phyloP scores from a whole-genome alignment of 164 flowering plant species.

The Berberis vulgaris region DNA sequence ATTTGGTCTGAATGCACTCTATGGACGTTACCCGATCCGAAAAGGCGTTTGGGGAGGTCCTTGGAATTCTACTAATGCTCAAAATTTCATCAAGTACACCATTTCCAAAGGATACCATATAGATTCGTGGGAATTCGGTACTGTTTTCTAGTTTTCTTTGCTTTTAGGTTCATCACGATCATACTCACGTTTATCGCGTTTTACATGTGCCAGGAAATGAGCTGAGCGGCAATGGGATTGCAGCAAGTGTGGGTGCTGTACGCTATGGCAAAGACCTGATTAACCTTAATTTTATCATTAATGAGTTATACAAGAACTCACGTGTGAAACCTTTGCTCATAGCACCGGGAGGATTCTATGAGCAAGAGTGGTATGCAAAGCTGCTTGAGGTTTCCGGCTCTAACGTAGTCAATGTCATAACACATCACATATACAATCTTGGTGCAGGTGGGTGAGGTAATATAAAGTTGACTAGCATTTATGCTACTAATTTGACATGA shows the following conservation, averaged over 20 bases:
- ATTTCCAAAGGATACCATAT: slow-evolving; percentile 48
- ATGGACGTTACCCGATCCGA: slow-evolving; percentile 33
- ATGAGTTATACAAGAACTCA: slow-evolving; percentile 28
- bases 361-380: slow-evolving; percentile 41
- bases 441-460: slow-evolving; percentile 47
- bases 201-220: slow-evolving; percentile 50
- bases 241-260: slow-evolving; percentile 41
- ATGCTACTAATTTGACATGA: too few species aligned
- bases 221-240: slow-evolving; percentile 59
- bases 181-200: neutral
- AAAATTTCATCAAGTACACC: slow-evolving; percentile 59
- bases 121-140: slow-evolving; percentile 93
- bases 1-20: slow-evolving; percentile 78
- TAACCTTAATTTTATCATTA: slow-evolving; percentile 31
- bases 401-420: slow-evolving; percentile 34
- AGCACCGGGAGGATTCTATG: slow-evolving; percentile 71
- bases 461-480: neutral
- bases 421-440: slow-evolving; percentile 76
- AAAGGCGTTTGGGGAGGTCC: slow-evolving; percentile 49
- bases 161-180: neutral
- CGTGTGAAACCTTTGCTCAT: slow-evolving; percentile 38
- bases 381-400: slow-evolving; percentile 30
- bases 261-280: slow-evolving; percentile 51
- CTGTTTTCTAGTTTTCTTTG: slow-evolving; percentile 6
- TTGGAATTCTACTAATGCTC: slow-evolving; percentile 69